Conservation (phyloP, 495 filamentous ascomycete species). For the Oleoguttula mirabilis region DNA sequence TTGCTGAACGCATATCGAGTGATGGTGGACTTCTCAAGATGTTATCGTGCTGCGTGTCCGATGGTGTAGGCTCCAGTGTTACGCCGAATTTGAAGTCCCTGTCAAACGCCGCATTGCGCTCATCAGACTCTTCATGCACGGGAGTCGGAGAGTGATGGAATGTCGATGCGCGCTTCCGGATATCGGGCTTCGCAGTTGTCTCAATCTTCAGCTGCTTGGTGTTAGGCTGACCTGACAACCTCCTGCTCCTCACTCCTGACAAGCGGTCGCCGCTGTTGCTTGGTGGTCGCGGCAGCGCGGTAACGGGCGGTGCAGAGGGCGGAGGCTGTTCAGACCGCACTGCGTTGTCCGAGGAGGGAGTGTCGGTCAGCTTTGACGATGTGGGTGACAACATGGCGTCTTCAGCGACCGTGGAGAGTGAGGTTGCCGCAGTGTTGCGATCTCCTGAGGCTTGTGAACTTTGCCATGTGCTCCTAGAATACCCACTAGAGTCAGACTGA, state of each 20-base stretch:
- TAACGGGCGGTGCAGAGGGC: slow-evolving; percentile 13
- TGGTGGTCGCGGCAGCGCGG: slow-evolving; percentile 27
- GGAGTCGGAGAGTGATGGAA: slow-evolving; percentile 8
- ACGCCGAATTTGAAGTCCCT: slow-evolving; percentile 13
- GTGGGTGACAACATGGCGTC: slow-evolving; percentile 26
- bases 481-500: slow-evolving; percentile 77
- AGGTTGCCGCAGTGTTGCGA: slow-evolving; percentile 52
- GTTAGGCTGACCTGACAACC: slow-evolving; percentile 62
- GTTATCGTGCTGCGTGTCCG: slow-evolving; percentile 24
- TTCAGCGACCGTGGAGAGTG: slow-evolving; percentile 68
- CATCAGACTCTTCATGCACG: not conserved
- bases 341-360: not conserved
- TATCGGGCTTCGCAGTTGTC: slow-evolving; percentile 33
- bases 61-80: not conserved
- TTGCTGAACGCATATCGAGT: slow-evolving; percentile 30
- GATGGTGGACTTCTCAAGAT: slow-evolving; percentile 26
- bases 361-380: not conserved
- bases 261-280: slow-evolving; percentile 25
- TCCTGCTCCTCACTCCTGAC: slow-evolving; percentile 57
- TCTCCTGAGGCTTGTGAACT: slow-evolving; percentile 67
- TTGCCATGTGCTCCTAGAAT: slow-evolving; percentile 76
- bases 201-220: slow-evolving; percentile 82
- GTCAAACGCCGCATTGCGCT: not conserved
- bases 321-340: slow-evolving; percentile 1
- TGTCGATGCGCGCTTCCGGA: slow-evolving; percentile 14